phyloP scores from a whole-genome alignment of 306 rosid genomes.

The Prunus salicina region DNA sequence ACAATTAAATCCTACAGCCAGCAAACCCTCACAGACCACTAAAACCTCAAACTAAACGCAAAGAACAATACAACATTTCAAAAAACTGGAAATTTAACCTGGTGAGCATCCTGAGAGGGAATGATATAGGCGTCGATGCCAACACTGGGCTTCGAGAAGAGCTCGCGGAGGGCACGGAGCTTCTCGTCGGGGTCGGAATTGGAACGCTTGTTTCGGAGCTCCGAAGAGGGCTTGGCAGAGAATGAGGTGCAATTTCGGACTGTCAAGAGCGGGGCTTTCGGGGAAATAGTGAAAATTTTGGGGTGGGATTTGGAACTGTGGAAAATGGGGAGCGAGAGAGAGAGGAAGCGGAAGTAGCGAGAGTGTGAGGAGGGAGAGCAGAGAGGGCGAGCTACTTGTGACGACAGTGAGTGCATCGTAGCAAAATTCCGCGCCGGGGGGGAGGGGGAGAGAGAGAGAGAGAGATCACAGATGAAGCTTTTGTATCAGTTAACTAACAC shows the following conservation, averaged over 20 bases:
- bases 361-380: slow-evolving; percentile 28
- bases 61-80: neutral
- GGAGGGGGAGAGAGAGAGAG: neutral
- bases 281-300: slow-evolving; percentile 19
- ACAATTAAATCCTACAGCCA: neutral
- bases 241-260: slow-evolving; percentile 59
- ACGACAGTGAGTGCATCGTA: slow-evolving; percentile 44
- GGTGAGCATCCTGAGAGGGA: slow-evolving; percentile 97
- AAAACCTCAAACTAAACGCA: neutral
- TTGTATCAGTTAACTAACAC: neutral
- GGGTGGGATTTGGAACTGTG: slow-evolving; percentile 22
- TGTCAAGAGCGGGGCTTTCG: slow-evolving; percentile 19
- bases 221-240: slow-evolving; percentile 70
- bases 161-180: slow-evolving; percentile 63
- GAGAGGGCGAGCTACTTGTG: slow-evolving; percentile 38
- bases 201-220: slow-evolving; percentile 34
- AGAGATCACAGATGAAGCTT: neutral
- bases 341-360: slow-evolving; percentile 24
- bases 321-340: slow-evolving; percentile 34
- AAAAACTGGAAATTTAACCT: slow-evolving; percentile 37
- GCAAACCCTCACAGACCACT: too few species aligned
- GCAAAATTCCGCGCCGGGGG: neutral
- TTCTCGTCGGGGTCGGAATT: slow-evolving; percentile 51
- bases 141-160: slow-evolving; percentile 61
- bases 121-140: slow-evolving; percentile 79